Evolutionary conservation across 2,329 filamentous ascomycete species (phyloP).

Genomic region (Fusarium lateritium): DNA sequence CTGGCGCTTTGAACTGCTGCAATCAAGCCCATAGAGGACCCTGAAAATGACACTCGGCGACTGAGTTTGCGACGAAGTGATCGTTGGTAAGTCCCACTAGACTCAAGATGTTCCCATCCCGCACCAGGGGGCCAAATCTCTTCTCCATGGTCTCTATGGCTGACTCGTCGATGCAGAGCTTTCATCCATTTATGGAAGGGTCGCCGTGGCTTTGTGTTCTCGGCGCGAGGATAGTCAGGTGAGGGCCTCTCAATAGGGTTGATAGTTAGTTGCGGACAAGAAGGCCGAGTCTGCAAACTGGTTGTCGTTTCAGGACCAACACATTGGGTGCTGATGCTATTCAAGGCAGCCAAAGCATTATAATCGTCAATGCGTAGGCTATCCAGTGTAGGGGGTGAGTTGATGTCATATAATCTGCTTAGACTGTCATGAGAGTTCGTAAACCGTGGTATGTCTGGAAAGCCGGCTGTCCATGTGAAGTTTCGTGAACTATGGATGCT

Average conservation of each 20-base stretch:
- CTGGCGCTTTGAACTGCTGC: conserved; percentile 86
- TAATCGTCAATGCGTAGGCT: conserved; percentile 48
- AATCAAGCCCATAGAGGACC: conserved; percentile 84
- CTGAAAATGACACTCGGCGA: conserved; percentile 75
- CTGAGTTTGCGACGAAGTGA: conserved; percentile 28
- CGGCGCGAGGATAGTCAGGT: conserved; percentile 17
- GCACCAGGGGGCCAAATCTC: conserved; percentile 8
- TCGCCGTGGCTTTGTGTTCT: conserved; percentile 41
- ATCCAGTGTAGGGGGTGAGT: conserved; percentile 49
- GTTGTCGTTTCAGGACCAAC: conserved; percentile 11
- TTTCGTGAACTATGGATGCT: conserved; percentile 58
- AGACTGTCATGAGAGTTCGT: conserved; percentile 6
- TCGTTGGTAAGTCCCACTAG: conserved; percentile 8
- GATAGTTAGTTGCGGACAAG: conserved; percentile 48
- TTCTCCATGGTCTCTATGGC: conserved; percentile 57
- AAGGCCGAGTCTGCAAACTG: conserved; percentile 4
- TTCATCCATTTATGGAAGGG: conserved; percentile 83
- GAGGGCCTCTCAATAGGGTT: conserved; percentile 36
- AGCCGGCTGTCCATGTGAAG: conserved; percentile 54
- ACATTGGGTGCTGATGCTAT: conserved; percentile 53
- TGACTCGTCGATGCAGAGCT: conserved; percentile 73
- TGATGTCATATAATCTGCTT: conserved; percentile 51
- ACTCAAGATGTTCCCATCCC: conserved; percentile 23
- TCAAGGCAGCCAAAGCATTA: conserved; percentile 56
- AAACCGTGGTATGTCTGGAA: conserved; percentile 23